Evolutionary conservation across 768 basidiomycete species (phyloP).

Genomic region (Kondoa subrosea): DNA sequence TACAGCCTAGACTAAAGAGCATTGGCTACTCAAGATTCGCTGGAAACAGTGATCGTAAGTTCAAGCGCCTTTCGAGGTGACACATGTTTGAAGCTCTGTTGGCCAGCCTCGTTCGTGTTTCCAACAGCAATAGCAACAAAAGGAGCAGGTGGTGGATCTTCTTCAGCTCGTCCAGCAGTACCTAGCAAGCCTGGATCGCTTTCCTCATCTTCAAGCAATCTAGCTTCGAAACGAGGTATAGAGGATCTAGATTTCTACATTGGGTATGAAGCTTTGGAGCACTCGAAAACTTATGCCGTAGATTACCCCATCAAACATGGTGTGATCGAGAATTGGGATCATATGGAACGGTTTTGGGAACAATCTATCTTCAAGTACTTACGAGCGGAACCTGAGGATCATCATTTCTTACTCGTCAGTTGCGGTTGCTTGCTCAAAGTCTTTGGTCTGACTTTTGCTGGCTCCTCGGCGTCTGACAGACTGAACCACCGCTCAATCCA

Average conservation of each 20-base stretch:
- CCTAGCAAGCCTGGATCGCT: conserved; percentile 37
- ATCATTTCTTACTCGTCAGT: conserved; percentile 86
- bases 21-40: not conserved
- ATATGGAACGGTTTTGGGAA: conserved; percentile 52
- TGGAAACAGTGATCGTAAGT: not conserved
- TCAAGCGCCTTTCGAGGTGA: not conserved
- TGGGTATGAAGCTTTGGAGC: conserved; percentile 91
- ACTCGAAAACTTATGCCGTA: conserved; percentile 86
- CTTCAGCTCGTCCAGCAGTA: conserved; percentile 36
- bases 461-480: conserved; percentile 38
- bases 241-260: conserved; percentile 99
- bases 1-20: conserved; percentile 37
- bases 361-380: conserved; percentile 99
- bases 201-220: conserved; percentile 61
- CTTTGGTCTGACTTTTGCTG: not conserved
- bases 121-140: conserved; percentile 92
- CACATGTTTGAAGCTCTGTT: not conserved
- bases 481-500: conserved; percentile 94
- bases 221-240: conserved; percentile 89
- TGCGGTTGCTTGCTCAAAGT: conserved; percentile 20
- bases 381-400: conserved; percentile 94
- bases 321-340: conserved; percentile 67
- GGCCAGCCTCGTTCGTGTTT: conserved; percentile 72
- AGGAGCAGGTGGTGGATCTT: conserved; percentile 39
- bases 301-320: conserved; percentile 96